Evolutionary conservation across 2,329 filamentous ascomycete species (phyloP).

Genomic region (Verticillium nubilum): DNA sequence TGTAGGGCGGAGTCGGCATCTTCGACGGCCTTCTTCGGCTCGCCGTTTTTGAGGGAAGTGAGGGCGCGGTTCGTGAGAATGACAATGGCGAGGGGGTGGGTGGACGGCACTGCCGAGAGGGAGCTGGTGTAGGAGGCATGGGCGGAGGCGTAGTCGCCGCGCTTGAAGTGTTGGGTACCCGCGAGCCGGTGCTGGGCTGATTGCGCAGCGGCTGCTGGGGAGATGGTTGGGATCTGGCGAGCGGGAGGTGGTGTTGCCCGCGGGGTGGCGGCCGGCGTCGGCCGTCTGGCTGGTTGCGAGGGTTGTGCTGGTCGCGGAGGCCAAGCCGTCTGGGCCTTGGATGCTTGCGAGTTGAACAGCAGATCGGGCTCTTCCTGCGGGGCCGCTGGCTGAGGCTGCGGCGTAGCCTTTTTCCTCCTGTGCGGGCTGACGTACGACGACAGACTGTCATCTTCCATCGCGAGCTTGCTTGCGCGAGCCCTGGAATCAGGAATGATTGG

Average conservation of each 20-base stretch:
- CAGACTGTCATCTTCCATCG: slow-evolving; percentile 72
- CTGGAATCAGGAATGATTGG: slow-evolving; percentile 41
- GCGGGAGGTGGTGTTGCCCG: slow-evolving; percentile 40
- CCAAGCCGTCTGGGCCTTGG: slow-evolving; percentile 26
- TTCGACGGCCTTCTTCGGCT: slow-evolving; percentile 77
- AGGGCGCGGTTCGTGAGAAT: slow-evolving; percentile 87
- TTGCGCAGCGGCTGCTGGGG: slow-evolving; percentile 62
- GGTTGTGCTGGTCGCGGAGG: slow-evolving; percentile 32
- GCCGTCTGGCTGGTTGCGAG: slow-evolving; percentile 23
- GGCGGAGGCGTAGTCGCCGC: slow-evolving; percentile 84
- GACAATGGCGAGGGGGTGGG: slow-evolving; percentile 82
- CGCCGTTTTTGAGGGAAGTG: slow-evolving; percentile 85
- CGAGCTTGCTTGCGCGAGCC: slow-evolving; percentile 64
- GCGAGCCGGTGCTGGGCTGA: slow-evolving; percentile 75
- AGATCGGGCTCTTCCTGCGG: slow-evolving; percentile 53
- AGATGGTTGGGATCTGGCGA: slow-evolving; percentile 61
- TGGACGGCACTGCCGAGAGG: slow-evolving; percentile 65
- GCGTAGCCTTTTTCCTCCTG: slow-evolving; percentile 65
- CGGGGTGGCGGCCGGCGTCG: slow-evolving; percentile 27
- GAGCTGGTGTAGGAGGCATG: slow-evolving; percentile 78
- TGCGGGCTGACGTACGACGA: slow-evolving; percentile 86
- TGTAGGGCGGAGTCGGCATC: slow-evolving; percentile 78
- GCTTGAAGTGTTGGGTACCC: slow-evolving; percentile 87
- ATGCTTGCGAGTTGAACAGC: slow-evolving; percentile 47
- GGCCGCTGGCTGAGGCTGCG: slow-evolving; percentile 34